Evolutionary conservation across 2,329 filamentous ascomycete species (phyloP), one percentile per base, ranked within the genome.

Genomic region (Trichophyton mentagrophytes): DNA sequence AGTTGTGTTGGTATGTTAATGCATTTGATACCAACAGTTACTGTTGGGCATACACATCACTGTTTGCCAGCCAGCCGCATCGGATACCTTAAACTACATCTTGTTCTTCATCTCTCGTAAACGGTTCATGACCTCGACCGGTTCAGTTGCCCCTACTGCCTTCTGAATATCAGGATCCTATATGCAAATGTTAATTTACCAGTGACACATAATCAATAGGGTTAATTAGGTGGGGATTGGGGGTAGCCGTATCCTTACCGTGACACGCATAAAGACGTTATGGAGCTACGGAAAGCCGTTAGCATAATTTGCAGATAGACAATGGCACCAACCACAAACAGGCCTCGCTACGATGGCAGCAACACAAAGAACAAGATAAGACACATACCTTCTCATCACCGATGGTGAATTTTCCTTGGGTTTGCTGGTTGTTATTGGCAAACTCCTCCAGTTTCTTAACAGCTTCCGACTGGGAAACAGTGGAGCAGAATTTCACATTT

Each of bases 331-430:
- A 36, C 15, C 13, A 55, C 17, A 13, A 30, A 9, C 27, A 55
- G n/a, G 8, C 11, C 15, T 55, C 15, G 30, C n/a, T 20, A 36
- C n/a, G 33, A 20, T 13, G 46, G 11, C 4, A 17, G 51, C 20
- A 55, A 25, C n/a, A 33, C 30, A 33, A 55, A 30, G 30, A 17
- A 25, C 15, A 1, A 36, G 49, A 15, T 53, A 15, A 27, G 30
- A 20, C 25, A n/a, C 36, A 61, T 74, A 89, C 89, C 86, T 97
- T 97, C 76, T 99, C 93, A 70, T 99, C 90, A 0, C 87, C 91
- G 73, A 99, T 97, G 0, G 92, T 99, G 68, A 96, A 97, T 70
- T 90, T 89, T 55, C 93, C 93, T 73, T 96, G 91, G 1, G 93
- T 97, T 76, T 96, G 83, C 75, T 85, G 79, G 74, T 96, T 92